Conservation (phyloP, 202 grass and related monocot genomes). For the Setaria italica region DNA sequence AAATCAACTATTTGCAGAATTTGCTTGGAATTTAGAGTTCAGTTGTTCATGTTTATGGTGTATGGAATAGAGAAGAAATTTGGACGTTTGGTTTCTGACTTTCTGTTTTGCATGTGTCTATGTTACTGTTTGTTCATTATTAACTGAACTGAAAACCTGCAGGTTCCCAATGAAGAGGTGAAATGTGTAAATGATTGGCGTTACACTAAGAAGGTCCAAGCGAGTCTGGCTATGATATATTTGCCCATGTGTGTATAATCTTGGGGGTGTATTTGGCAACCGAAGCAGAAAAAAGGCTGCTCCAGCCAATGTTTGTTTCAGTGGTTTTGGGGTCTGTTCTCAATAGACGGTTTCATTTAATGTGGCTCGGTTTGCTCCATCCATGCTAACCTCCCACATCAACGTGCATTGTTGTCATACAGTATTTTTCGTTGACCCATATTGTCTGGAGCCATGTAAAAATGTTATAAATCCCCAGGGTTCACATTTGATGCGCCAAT, state of each 20-base stretch:
- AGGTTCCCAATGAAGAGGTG: slow-evolving; percentile 42
- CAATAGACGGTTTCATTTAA: slow-evolving; percentile 39
- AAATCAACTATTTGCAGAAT: neutral
- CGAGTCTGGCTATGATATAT: slow-evolving; percentile 40
- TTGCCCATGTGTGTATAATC: slow-evolving; percentile 58
- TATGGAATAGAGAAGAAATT: neutral
- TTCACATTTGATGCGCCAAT: neutral
- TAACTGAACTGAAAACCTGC: slow-evolving; percentile 20
- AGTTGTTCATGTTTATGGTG: neutral
- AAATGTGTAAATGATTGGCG: slow-evolving; percentile 55
- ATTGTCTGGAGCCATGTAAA: slow-evolving; percentile 47
- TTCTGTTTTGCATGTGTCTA: neutral
- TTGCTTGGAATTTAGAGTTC: neutral
- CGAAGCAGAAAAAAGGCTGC: slow-evolving; percentile 42
- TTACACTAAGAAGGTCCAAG: slow-evolving; percentile 16
- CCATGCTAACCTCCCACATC: slow-evolving; percentile 17
- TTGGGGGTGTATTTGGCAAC: slow-evolving; percentile 40
- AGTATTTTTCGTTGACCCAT: slow-evolving; percentile 45
- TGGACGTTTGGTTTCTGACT: neutral
- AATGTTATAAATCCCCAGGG: slow-evolving; percentile 13
- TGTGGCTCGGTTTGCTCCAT: slow-evolving; percentile 39
- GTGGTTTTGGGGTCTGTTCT: slow-evolving; percentile 36
- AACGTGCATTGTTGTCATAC: slow-evolving; percentile 42
- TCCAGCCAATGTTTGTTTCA: slow-evolving; percentile 39
- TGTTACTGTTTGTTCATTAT: neutral